phyloP scores from a whole-genome alignment of 2,329 filamentous ascomycete genomes.

The Fusarium pseudoanthophilum region DNA sequence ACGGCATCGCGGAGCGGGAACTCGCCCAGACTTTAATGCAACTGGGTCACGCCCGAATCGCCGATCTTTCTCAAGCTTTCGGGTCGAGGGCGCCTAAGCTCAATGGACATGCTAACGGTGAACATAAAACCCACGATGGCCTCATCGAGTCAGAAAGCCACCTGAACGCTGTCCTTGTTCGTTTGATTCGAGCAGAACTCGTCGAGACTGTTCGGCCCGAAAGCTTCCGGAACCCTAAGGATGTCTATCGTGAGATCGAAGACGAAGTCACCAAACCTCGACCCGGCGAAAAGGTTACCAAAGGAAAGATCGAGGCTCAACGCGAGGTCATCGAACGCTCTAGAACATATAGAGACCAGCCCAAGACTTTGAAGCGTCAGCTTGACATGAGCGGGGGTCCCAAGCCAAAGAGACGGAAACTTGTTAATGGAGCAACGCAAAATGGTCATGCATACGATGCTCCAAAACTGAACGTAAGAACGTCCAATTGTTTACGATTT shows the following conservation, averaged over 20 bases:
- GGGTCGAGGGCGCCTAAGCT: conserved; percentile 50
- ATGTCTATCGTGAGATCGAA: conserved; percentile 70
- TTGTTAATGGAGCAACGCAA: conserved; percentile 58
- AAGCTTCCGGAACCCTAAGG: conserved; percentile 70
- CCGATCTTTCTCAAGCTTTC: conserved; percentile 75
- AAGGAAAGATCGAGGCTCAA: conserved; percentile 72
- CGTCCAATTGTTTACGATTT: background rate
- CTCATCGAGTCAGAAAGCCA: conserved; percentile 59
- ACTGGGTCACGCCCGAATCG: conserved; percentile 80
- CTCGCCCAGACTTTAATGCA: conserved; percentile 80
- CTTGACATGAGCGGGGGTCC: conserved; percentile 56
- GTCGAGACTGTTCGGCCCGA: conserved; percentile 70
- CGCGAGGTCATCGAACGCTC: conserved; percentile 65
- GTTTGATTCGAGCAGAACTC: conserved; percentile 72
- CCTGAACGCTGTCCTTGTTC: conserved; percentile 62
- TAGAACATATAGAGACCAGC: conserved; percentile 63
- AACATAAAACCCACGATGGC: conserved; percentile 46
- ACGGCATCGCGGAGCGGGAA: conserved; percentile 78
- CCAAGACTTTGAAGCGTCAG: conserved; percentile 62
- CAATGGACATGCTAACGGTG: conserved; percentile 51
- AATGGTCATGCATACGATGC: conserved; percentile 53
- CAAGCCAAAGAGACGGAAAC: conserved; percentile 63
- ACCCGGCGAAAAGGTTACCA: conserved; percentile 59
- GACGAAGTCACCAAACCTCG: conserved; percentile 66
- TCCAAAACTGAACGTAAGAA: conserved; percentile 64